phyloP scores from a whole-genome alignment of 768 basidiomycete genomes.

The Sutorius australiensis region DNA sequence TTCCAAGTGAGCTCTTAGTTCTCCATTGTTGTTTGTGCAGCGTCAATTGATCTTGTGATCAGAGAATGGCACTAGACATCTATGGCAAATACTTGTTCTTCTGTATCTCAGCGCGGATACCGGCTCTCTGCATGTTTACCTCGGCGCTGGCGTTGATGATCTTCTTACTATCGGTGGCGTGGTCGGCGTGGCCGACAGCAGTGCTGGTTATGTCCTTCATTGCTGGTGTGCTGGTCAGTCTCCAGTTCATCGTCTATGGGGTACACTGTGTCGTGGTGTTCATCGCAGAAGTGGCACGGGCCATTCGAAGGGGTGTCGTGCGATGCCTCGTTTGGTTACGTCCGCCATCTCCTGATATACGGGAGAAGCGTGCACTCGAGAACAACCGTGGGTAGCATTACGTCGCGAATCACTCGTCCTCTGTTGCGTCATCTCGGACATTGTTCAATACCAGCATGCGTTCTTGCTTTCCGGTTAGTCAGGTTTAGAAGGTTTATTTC shows the following conservation, averaged over 20 bases:
- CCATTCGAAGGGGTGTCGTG: slow-evolving; percentile 11
- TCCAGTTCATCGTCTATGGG: slow-evolving; percentile 67
- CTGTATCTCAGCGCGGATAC: slow-evolving; percentile 60
- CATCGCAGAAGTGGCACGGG: slow-evolving; percentile 5
- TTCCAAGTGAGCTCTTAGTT: slow-evolving; percentile 46
- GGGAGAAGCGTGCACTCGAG: slow-evolving; percentile 7
- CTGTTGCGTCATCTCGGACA: background rate
- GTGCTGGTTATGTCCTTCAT: slow-evolving; percentile 56
- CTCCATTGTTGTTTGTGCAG: background rate
- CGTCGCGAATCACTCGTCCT: background rate
- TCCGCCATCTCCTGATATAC: slow-evolving; percentile 3
- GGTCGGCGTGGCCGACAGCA: slow-evolving; percentile 58
- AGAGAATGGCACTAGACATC: slow-evolving; percentile 45
- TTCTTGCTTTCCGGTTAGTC: background rate
- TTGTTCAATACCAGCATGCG: slow-evolving; percentile 6
- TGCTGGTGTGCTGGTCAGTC: slow-evolving; percentile 54
- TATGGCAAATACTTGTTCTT: slow-evolving; percentile 66
- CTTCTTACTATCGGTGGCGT: slow-evolving; percentile 62
- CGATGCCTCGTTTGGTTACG: slow-evolving; percentile 12
- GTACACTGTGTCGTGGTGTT: slow-evolving; percentile 25
- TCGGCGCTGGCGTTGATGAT: slow-evolving; percentile 55
- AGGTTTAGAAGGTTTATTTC: background rate
- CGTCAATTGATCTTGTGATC: background rate
- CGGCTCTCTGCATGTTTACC: slow-evolving; percentile 55
- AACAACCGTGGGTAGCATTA: background rate